Base-by-base conservation (phyloP, 2,329 filamentous ascomycete genomes). In the Venturia nashicola region DNA sequence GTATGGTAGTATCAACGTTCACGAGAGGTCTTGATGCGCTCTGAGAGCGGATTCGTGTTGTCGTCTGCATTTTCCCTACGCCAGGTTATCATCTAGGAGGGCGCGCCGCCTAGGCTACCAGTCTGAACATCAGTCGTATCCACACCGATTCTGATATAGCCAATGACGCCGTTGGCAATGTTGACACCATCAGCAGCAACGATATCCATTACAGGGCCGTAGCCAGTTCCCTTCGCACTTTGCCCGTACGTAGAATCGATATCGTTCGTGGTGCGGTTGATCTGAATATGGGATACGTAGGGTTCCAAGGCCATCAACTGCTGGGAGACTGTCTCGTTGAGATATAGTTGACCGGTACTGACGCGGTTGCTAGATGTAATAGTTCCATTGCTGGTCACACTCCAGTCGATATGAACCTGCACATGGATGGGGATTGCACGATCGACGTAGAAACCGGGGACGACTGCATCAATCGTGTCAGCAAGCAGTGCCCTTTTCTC, bases 131-230 rank as follows among this genome's bases (percentile, higher is more conserved):
- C 65, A 11, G 66, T 68, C 11, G 69, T 68, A 60, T 74, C 70
- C 20, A 73, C 70, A 7, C 72, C 72, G n/a, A 76, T 68, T 1
- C 72, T 76, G 34, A 76, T 70, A 46, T 76, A 76, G 1, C 71
- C 72, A 44, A 75, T 68, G 67, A 76, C 69, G 0, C 73, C 73
- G 32, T 76, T 76, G 27, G 67, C 68, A 8, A 73, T 62, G 65
- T 76, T 69, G 62, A 72, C 66, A 1, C 71, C 74, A 65, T 76
- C 73, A 23, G 71, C 62, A 5, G 74, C 67, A 40, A 74, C 69
- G 44, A 75, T 67, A 18, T 67, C 68, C 32, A 76, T 64, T 39
- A 71, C 62, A 0, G 74, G 73, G 43, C 72, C 69, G 44, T 67
- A 76, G 6, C 72, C 73, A 51, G 67, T 67, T 54, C 48, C 27